Base-by-base conservation (phyloP, 108 stramenopile genomes). In the Epipyxis sp. region DNA sequence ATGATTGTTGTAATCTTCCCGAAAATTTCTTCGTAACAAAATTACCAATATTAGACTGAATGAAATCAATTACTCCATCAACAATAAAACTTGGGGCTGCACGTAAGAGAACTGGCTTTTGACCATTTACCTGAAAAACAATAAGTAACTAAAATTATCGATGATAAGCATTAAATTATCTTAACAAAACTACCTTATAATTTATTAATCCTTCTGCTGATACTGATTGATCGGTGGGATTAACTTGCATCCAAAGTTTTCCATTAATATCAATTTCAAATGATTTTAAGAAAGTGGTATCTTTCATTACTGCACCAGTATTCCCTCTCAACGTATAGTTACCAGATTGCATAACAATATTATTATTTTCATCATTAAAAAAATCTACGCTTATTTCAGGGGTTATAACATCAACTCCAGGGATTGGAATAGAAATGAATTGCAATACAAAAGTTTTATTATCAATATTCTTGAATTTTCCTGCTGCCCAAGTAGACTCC, bases 1-100 rank as follows among this genome's bases (percentile, higher is more conserved):
- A 65, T 32, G 61, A 16, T 10, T 10, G 35, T 32, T 13, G 25
- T 37, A 65, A 37, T 32, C 34, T 65, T 32, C 10, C 25, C 61
- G 61, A 65, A 65, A 65, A 65, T 32, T 65, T 3, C 61, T 65
- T 65, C 35, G 10, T 65, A 29, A 65, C 61, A 37, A 65, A 65
- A 25, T 65, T 32, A 6, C 30, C 61, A 16, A 65, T 32, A 29
- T 6, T 16, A 37, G 30, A 32, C 34, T 65, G 34, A 29, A 65
- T 37, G 27, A 65, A 35, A 6, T 37, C 25, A 29, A 65, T 37
- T 25, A 32, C 25, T 6, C 61, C 61, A 37, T 65, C 35, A 65
- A 65, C 13, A 32, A 65, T 37, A 37, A 65, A 65, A 37, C 13
- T 13, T 10, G 61, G 61, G 25, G 61, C 61, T 29, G 35, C 27